Percentiles rank a stretch among this genome's conserved stretches.
phyloP scores from a whole-genome alignment of 2,329 filamentous ascomycete species.

The Nemania diffusa region DNA sequence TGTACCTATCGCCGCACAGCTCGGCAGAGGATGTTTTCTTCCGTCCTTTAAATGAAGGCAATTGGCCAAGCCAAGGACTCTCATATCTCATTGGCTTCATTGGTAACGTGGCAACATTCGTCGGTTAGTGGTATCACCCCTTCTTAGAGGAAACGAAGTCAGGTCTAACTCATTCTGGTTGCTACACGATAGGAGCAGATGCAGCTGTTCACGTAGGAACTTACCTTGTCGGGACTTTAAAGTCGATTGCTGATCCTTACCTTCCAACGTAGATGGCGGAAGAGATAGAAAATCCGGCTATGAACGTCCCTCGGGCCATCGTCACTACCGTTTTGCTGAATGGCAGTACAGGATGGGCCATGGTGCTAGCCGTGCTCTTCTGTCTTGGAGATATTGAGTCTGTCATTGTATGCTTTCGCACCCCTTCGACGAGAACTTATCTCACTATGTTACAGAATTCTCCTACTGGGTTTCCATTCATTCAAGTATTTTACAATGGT shows the following conservation, averaged over 20 bases:
- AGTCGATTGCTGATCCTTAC: background rate
- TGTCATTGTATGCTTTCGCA: slow-evolving; percentile 30
- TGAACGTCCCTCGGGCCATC: slow-evolving; percentile 35
- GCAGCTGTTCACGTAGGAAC: slow-evolving; percentile 36
- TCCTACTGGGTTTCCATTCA: slow-evolving; percentile 36
- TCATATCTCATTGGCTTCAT: slow-evolving; percentile 38
- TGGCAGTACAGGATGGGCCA: slow-evolving; percentile 35
- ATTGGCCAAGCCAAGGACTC: slow-evolving; percentile 36
- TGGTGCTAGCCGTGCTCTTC: slow-evolving; percentile 36
- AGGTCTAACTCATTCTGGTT: slow-evolving; percentile 21
- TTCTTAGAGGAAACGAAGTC: background rate
- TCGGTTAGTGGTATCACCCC: slow-evolving; percentile 32
- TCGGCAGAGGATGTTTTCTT: slow-evolving; percentile 32
- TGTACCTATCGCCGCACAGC: slow-evolving; percentile 34
- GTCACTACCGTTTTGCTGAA: slow-evolving; percentile 34
- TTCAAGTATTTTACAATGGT: slow-evolving; percentile 34
- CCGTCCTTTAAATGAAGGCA: slow-evolving; percentile 31
- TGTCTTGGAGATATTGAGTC: slow-evolving; percentile 38
- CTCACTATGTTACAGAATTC: slow-evolving; percentile 31
- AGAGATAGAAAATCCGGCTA: slow-evolving; percentile 37
- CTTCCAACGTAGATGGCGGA: slow-evolving; percentile 35
- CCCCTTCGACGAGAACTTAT: background rate
- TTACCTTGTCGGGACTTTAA: background rate
- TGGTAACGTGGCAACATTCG: slow-evolving; percentile 34
- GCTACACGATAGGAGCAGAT: slow-evolving; percentile 34